Evolutionary conservation across 495 filamentous ascomycete species (phyloP).

Genomic region (Daldinia loculata): DNA sequence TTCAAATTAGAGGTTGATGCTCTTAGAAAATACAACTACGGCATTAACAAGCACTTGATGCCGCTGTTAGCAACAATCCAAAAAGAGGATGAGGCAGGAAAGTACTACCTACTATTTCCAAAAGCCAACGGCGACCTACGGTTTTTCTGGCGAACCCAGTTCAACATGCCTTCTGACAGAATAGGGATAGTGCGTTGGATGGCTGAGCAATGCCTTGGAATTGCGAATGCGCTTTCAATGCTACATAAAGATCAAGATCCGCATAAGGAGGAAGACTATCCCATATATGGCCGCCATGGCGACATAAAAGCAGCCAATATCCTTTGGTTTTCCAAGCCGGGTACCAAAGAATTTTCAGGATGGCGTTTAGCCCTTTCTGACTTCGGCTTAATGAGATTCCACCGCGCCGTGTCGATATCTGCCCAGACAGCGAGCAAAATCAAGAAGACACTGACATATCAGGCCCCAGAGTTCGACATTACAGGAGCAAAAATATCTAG

Average conservation of each 20-base stretch:
- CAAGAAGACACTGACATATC: conserved; percentile 24
- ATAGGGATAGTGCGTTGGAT: conserved; percentile 5
- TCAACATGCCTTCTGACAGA: not conserved
- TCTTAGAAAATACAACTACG: conserved; percentile 17
- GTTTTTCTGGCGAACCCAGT: conserved; percentile 14
- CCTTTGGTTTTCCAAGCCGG: conserved; percentile 26
- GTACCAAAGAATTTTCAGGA: not conserved
- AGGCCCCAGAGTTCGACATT: conserved; percentile 31
- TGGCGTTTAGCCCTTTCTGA: conserved; percentile 25
- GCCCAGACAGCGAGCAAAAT: conserved; percentile 14
- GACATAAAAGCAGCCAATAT: conserved; percentile 34
- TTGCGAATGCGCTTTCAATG: conserved; percentile 15
- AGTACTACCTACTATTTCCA: conserved; percentile 27
- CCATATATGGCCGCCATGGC: conserved; percentile 29
- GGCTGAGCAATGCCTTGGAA: conserved; percentile 22
- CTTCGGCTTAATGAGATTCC: conserved; percentile 25
- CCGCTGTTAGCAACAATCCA: conserved; percentile 25
- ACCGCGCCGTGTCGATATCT: conserved; percentile 17
- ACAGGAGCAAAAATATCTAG: conserved; percentile 10
- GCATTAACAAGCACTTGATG: conserved; percentile 21
- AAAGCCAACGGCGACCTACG: conserved; percentile 25
- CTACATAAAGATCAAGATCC: conserved; percentile 20
- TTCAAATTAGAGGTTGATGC: conserved; percentile 30
- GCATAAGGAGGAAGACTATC: not conserved
- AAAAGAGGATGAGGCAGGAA: conserved; percentile 1